phyloP scores from a whole-genome alignment of 2,329 filamentous ascomycete genomes.

The Elsinoe necatrix region DNA sequence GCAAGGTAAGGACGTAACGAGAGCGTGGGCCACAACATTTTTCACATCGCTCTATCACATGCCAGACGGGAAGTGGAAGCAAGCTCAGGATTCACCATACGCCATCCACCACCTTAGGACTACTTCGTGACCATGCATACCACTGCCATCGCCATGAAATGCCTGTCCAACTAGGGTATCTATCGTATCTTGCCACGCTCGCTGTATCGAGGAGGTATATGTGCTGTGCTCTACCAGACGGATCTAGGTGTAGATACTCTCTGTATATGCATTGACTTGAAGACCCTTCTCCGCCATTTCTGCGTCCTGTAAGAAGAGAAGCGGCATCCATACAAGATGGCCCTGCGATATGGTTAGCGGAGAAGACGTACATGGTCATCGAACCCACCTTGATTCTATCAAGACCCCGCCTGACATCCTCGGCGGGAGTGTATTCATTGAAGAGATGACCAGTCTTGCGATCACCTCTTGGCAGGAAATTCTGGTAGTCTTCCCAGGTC shows the following conservation, averaged over 20 bases:
- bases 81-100: neutral
- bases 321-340: slow-evolving; percentile 91
- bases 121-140: neutral
- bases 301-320: slow-evolving; percentile 74
- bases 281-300: slow-evolving; percentile 85
- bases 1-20: neutral
- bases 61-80: neutral
- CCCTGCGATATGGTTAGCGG: slow-evolving; percentile 37
- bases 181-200: neutral
- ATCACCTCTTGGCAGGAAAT: slow-evolving; percentile 53
- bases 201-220: neutral
- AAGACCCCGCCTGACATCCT: slow-evolving; percentile 66
- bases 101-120: neutral
- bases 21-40: neutral
- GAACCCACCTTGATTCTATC: slow-evolving; percentile 49
- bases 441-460: slow-evolving; percentile 77
- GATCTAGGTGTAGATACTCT: slow-evolving; percentile 68
- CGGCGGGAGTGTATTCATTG: slow-evolving; percentile 64
- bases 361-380: neutral
- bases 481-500: slow-evolving; percentile 83
- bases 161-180: neutral
- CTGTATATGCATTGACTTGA: slow-evolving; percentile 76
- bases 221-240: neutral
- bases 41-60: neutral
- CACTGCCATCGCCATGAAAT: neutral